Percentiles rank a stretch among this genome's conserved stretches.
Evolutionary conservation across 2,329 filamentous ascomycete genomes (phyloP).

Genomic region (Hortaea werneckii): DNA sequence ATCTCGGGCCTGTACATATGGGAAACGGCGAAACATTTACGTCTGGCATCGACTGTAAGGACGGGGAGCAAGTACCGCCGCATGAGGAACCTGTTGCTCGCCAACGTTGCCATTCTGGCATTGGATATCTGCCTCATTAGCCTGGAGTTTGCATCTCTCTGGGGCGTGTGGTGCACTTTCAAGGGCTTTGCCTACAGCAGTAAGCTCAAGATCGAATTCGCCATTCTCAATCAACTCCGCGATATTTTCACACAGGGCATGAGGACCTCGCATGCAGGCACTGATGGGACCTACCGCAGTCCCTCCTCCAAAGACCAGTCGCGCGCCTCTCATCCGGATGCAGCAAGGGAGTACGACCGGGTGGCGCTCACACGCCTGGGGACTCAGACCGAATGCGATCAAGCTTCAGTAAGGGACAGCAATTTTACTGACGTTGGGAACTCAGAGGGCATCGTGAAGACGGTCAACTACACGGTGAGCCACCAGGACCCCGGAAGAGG

Average conservation of each 20-base stretch:
- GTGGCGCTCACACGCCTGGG: background rate
- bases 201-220: slow-evolving; percentile 12
- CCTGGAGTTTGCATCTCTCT: slow-evolving; percentile 19
- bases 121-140: slow-evolving; percentile 23
- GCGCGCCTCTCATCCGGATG: background rate
- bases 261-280: background rate
- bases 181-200: slow-evolving; percentile 24
- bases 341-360: background rate
- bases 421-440: background rate
- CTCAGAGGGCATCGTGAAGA: background rate
- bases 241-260: background rate
- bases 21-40: slow-evolving; percentile 6
- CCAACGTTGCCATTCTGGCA: slow-evolving; percentile 26
- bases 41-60: slow-evolving; percentile 3
- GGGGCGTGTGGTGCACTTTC: slow-evolving; percentile 22
- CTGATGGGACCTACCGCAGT: background rate
- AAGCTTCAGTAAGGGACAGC: background rate
- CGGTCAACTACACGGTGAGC: background rate
- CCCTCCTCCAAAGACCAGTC: background rate
- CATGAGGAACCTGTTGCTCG: slow-evolving; percentile 24
- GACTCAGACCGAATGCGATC: background rate
- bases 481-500: background rate
- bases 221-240: slow-evolving; percentile 13
- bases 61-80: background rate
- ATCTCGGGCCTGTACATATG: slow-evolving; percentile 18